Evolutionary conservation across 345 rosid species (phyloP).

Genomic region (Salix viminalis): DNA sequence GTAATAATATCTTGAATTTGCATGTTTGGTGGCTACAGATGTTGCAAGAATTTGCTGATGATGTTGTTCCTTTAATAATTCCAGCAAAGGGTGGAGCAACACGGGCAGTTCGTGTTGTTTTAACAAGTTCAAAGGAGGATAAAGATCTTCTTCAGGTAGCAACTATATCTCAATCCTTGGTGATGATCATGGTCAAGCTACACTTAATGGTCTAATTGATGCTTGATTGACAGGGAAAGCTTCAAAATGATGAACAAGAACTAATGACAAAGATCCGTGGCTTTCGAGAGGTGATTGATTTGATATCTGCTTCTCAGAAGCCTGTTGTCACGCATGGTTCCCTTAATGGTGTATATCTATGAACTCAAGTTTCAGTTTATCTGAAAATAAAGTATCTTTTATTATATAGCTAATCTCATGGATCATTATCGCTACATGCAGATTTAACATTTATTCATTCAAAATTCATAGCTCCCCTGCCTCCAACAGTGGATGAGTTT

Average conservation of each 20-base stretch:
- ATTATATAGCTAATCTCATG: constrained; percentile 5
- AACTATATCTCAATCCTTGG: constrained; percentile 11
- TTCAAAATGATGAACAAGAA: constrained; percentile 54
- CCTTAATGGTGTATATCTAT: constrained; percentile 64
- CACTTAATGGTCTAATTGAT: constrained; percentile 11
- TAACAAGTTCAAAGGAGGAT: constrained; percentile 71
- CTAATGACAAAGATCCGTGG: constrained; percentile 67
- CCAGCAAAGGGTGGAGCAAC: constrained; percentile 72
- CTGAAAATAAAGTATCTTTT: constrained; percentile 3
- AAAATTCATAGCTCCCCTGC: constrained; percentile 73
- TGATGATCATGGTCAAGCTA: constrained; percentile 1
- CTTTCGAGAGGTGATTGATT: constrained; percentile 85
- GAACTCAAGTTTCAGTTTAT: constrained; percentile 4
- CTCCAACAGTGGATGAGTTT: constrained; percentile 62
- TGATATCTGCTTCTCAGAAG: constrained; percentile 81
- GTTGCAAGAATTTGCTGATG: constrained; percentile 56
- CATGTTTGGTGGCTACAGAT: constrained; percentile 37
- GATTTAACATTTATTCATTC: constrained; percentile 75
- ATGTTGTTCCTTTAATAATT: constrained; percentile 61
- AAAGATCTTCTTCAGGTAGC: constrained; percentile 59
- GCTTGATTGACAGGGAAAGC: constrained; percentile 57
- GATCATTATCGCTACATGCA: constrained; percentile 26
- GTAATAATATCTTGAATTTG: constrained; percentile 12
- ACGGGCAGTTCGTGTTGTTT: constrained; percentile 64
- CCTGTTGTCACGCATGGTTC: constrained; percentile 74